Percentiles rank a stretch among this genome's conserved stretches.
phyloP scores from a whole-genome alignment of 225 moss, liverwort and hornwort species.

The Pseudisothecium myosuroides region DNA sequence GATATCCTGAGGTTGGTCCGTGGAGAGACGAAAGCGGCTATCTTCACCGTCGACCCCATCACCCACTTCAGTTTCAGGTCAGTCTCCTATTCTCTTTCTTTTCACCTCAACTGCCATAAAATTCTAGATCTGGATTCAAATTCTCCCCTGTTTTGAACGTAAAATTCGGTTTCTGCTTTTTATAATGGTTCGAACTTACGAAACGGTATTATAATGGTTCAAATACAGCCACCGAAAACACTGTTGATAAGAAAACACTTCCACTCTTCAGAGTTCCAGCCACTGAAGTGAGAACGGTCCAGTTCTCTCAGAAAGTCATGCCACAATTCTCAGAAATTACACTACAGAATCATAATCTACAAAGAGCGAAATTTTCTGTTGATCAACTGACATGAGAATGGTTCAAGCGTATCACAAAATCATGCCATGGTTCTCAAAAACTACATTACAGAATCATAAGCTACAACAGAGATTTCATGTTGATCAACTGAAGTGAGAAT shows the following conservation, averaged over 20 bases:
- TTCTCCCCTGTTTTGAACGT: neutral
- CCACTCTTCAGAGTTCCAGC: neutral
- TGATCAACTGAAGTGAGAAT: neutral
- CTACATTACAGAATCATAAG: neutral
- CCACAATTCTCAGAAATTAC: neutral
- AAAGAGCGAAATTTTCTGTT: neutral
- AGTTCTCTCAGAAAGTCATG: neutral
- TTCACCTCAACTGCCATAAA: neutral
- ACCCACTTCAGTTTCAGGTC: slow-evolving; percentile 11
- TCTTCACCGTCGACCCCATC: slow-evolving; percentile 44
- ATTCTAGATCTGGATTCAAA: neutral
- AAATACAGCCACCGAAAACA: no score
- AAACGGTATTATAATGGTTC: neutral
- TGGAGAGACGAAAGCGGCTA: slow-evolving; percentile 21
- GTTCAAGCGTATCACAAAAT: neutral
- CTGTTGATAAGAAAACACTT: neutral
- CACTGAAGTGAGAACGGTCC: neutral
- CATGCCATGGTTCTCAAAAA: no score
- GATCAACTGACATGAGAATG: neutral
- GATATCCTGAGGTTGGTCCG: slow-evolving; percentile 28
- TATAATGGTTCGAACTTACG: neutral
- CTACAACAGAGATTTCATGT: neutral
- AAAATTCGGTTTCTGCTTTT: neutral
- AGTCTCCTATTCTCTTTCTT: neutral
- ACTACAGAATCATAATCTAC: neutral